A percentile compares a stretch with the other conserved stretches of the same genome.
Evolutionary conservation across 805 yeast genomes (phyloP).

Genomic region (Candida ulmi): DNA sequence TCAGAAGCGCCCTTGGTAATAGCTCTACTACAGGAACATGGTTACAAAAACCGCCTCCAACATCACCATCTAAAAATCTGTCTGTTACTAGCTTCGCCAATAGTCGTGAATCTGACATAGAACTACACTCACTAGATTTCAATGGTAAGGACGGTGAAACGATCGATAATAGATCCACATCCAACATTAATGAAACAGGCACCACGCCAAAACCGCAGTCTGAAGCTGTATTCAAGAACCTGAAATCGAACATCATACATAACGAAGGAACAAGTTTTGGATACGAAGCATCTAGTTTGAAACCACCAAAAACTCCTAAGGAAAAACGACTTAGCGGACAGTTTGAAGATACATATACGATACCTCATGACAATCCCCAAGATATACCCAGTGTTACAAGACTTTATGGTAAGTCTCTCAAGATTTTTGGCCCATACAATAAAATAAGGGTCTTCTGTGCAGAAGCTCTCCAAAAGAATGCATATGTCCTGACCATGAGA

Average conservation of each 20-base stretch:
- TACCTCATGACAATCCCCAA: not conserved
- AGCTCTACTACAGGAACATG: conserved; percentile 12
- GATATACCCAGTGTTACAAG: conserved; percentile 1
- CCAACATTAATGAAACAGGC: conserved; percentile 2
- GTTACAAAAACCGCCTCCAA: conserved; percentile 7
- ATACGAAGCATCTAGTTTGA: not conserved
- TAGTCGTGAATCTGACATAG: conserved; percentile 2
- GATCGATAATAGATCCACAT: conserved; percentile 1
- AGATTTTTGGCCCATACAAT: conserved; percentile 33
- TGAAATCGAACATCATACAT: conserved; percentile 8
- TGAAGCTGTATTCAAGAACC: conserved; percentile 11
- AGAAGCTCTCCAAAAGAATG: conserved; percentile 18
- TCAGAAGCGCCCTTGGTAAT: conserved; percentile 17
- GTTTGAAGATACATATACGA: not conserved
- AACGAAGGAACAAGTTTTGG: conserved; percentile 4
- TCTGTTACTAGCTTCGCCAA: conserved; percentile 5
- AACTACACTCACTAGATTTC: conserved; percentile 2
- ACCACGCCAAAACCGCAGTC: conserved; percentile 6
- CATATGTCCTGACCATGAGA: conserved; percentile 34
- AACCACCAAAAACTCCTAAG: conserved; percentile 1
- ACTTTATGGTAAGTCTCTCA: conserved; percentile 41
- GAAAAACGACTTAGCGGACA: not conserved
- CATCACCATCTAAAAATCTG: conserved; percentile 1
- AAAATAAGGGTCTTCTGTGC: conserved; percentile 30
- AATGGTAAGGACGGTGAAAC: not conserved